Conservation (phyloP, 192 early-diverging fungal genomes). For the Radiomyces spectabilis region DNA sequence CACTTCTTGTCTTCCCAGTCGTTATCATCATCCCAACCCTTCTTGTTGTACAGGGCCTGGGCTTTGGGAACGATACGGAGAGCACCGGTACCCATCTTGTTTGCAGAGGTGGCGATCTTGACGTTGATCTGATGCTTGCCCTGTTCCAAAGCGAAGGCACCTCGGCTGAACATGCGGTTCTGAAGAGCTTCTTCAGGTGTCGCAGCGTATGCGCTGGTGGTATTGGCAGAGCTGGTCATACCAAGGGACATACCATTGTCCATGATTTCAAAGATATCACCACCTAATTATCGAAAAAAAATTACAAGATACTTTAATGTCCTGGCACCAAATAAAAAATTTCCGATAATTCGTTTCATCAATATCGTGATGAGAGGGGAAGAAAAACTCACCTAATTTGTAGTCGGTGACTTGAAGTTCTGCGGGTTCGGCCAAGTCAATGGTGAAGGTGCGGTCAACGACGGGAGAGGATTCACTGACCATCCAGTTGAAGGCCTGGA, state of each 20-base stretch:
- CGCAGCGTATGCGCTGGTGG: background rate
- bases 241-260: background rate
- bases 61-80: background rate
- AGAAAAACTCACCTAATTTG: slow-evolving; percentile 4
- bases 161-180: background rate
- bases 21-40: no score
- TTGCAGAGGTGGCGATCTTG: background rate
- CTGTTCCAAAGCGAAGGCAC: background rate
- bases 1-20: background rate
- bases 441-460: background rate
- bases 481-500: slow-evolving; percentile 6
- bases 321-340: no score
- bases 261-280: background rate
- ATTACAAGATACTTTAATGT: no score
- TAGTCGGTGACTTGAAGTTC: slow-evolving; percentile 1
- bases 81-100: background rate
- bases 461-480: background rate
- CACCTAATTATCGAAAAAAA: background rate
- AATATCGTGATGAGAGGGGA: no score
- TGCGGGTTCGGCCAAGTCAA: background rate
- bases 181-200: background rate
- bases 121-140: background rate
- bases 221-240: background rate
- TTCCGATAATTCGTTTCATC: no score
- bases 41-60: background rate